Percentiles rank a stretch among this genome's conserved stretches.
Evolutionary conservation across 495 filamentous ascomycete genomes (phyloP).

Genomic region (Penicillium ucsense): DNA sequence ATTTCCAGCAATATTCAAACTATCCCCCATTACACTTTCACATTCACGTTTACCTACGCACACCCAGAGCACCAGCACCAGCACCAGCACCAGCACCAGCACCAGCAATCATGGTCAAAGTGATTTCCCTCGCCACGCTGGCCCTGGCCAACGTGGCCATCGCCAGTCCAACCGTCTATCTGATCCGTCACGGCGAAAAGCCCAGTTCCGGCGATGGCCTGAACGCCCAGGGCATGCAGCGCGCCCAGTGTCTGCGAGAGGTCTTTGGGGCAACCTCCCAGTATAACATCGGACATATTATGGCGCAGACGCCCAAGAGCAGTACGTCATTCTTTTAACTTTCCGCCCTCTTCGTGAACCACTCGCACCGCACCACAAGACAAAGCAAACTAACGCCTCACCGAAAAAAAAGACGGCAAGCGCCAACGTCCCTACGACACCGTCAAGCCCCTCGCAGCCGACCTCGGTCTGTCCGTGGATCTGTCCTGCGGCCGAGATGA

Average conservation of each 20-base stretch:
- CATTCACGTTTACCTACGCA: too few relatives aligned
- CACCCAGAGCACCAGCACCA: too few relatives aligned
- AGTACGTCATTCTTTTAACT: conserved; percentile 16
- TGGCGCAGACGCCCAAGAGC: conserved; percentile 40
- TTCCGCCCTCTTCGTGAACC: too few relatives aligned
- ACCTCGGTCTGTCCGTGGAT: conserved; percentile 43
- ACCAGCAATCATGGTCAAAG: conserved; percentile 2
- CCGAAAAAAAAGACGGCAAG: conserved; percentile 29
- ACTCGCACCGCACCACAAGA: too few relatives aligned
- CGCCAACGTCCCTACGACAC: conserved; percentile 42
- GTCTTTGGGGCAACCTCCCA: conserved; percentile 36
- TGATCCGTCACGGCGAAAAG: conserved; percentile 53
- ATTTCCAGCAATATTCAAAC: too few relatives aligned
- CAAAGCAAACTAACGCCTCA: too few relatives aligned
- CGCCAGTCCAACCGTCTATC: conserved; percentile 35
- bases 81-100: not conserved
- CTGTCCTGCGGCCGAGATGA: conserved; percentile 42
- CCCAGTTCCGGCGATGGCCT: conserved; percentile 37
- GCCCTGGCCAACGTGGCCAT: conserved; percentile 10
- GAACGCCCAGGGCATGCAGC: conserved; percentile 33
- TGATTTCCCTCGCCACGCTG: conserved; percentile 11
- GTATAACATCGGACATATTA: conserved; percentile 45
- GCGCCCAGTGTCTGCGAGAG: conserved; percentile 40
- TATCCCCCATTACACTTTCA: too few relatives aligned
- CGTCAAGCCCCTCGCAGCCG: conserved; percentile 38